Base-by-base conservation (phyloP, 129 eudicot genomes). In the Logfia minima region DNA sequence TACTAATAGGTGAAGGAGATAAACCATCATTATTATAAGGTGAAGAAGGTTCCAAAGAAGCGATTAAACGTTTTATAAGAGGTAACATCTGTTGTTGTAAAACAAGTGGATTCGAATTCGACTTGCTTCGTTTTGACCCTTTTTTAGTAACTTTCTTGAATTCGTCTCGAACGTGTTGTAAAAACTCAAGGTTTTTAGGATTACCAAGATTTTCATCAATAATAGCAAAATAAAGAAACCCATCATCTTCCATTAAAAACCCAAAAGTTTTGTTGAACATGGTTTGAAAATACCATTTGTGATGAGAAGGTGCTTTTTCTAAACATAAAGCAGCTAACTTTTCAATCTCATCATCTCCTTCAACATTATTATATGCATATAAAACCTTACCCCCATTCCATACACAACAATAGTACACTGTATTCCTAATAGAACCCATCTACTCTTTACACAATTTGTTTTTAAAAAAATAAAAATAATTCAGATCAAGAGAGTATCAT, bases 231-330 rank as follows among this genome's bases (percentile, higher is more conserved):
- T 89, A 92, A 4, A 89, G 81, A 73, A 67, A 84, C 58, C 83
- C 96, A 31, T 83, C 96, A 39, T 81, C 90, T 60, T 92, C 92
- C 88, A 89, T 89, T 35, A 89, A 24, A 71, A 89, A 92, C 65
- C 90, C 92, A 77, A 81, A 92, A 72, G 79, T 92, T 71, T 62
- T 87, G 26, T 67, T 84, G 22, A 59, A 80, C 89, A 84, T 82
- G 23, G 96, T 87, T 39, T 89, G 85, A 73, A 87, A 89, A 83
- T 89, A 92, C 92, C 96, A 92, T 79, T 72, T 80, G 72, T 92
- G 97, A 75, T 89, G 84, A 58, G 82, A 81, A 82, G 97, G 97
- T 52, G 84, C 68, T 79, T 75, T 85, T 75, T 89, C 96, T 77
- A 92, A 79, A 22, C 97, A 92, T 63, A 80, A 72, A 43, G 82